These are phyloP conservation scores for Dichotomopilus funicola DNA, from an alignment of 2,329 filamentous ascomycete species.

Conservation along the genomic window DNA sequence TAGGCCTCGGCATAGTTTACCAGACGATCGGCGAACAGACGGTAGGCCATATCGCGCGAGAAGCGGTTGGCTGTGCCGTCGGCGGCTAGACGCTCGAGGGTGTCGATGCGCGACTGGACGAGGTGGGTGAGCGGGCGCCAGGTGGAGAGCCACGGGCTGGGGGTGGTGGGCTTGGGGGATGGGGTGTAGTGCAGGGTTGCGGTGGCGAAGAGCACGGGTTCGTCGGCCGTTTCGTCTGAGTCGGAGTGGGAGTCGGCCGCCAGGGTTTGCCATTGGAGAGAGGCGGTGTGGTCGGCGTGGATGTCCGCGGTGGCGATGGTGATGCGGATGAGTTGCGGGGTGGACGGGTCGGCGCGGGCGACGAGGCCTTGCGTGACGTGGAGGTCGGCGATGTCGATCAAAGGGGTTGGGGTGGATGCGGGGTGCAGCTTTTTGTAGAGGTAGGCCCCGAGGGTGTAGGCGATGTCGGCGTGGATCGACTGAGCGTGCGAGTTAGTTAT, in stretches of 20 bases:
- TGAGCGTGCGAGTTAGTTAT: constrained; percentile 4
- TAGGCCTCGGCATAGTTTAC: constrained; percentile 35
- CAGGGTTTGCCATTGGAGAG: constrained; percentile 36
- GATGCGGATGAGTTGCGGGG: constrained; percentile 30
- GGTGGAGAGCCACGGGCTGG: constrained; percentile 44
- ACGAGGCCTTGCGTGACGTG: constrained; percentile 32
- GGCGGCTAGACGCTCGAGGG: constrained; percentile 43
- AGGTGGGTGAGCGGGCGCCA: constrained; percentile 54
- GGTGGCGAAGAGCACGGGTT: constrained; percentile 38
- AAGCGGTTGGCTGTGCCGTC: constrained; percentile 54
- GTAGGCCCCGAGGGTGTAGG: constrained; percentile 56
- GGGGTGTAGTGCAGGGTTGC: constrained; percentile 43
- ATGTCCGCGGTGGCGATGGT: constrained; percentile 35
- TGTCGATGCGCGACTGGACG: constrained; percentile 43
- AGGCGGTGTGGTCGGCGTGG: constrained; percentile 34
- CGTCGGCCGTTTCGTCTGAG: not conserved
- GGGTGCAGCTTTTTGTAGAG: constrained; percentile 46
- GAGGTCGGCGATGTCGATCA: constrained; percentile 34
- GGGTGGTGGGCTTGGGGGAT: constrained; percentile 28
- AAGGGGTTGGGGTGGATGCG: constrained; percentile 29
- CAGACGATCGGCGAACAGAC: constrained; percentile 33
- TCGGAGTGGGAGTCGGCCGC: constrained; percentile 29
- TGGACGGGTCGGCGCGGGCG: constrained; percentile 25
- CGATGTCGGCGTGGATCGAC: constrained; percentile 56
- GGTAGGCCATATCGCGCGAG: constrained; percentile 58